Evolutionary conservation across 306 rosid species (phyloP).

Genomic region (Vachellia collinsii): DNA sequence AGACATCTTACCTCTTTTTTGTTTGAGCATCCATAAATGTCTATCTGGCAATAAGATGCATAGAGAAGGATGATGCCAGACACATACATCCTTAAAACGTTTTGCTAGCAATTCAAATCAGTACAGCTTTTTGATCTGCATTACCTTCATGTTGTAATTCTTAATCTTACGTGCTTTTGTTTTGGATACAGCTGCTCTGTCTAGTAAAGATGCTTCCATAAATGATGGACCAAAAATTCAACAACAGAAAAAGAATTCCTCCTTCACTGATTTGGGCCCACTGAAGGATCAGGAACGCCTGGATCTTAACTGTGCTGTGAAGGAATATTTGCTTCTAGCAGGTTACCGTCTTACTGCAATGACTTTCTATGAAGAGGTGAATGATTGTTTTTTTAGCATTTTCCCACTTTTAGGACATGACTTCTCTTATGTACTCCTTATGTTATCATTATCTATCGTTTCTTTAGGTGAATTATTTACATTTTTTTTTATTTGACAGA

Average conservation of each 20-base stretch:
- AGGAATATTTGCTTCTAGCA: constrained; percentile 91
- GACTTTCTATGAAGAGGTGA: constrained; percentile 98
- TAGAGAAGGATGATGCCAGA: neutral
- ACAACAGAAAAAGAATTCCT: constrained; percentile 51
- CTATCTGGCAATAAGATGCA: neutral
- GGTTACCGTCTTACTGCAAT: constrained; percentile 97
- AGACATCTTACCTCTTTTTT: constrained; percentile 10
- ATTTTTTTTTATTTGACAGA: neutral
- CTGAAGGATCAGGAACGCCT: constrained; percentile 81
- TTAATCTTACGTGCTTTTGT: constrained; percentile 29
- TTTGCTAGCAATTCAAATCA: constrained; percentile 14
- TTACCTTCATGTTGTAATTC: constrained; percentile 1
- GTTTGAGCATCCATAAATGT: constrained; percentile 28
- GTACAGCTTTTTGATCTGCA: constrained; percentile 2
- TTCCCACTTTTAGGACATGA: neutral
- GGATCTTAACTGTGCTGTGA: constrained; percentile 93
- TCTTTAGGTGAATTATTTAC: neutral
- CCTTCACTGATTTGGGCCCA: constrained; percentile 75
- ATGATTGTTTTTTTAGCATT: constrained; percentile 16
- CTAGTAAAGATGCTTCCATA: constrained; percentile 50
- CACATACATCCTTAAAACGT: neutral
- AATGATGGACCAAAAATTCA: constrained; percentile 53
- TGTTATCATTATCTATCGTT: constrained; percentile 15
- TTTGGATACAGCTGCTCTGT: constrained; percentile 46
- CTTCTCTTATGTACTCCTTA: neutral